phyloP scores from a whole-genome alignment of 192 early-diverging fungal genomes.

The Dispira simplex region DNA sequence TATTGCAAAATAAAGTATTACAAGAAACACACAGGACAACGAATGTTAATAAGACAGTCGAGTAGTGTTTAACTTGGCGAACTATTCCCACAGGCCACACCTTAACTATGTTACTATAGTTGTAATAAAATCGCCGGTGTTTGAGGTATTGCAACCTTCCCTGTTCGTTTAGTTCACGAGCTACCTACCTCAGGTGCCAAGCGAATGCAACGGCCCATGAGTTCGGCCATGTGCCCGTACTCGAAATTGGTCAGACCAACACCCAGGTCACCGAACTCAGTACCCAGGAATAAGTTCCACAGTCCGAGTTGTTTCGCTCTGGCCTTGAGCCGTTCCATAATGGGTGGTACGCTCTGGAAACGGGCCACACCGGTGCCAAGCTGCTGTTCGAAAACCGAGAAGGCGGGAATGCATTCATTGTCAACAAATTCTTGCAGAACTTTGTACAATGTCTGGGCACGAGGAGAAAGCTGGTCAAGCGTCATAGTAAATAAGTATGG shows the following conservation, averaged over 20 bases:
- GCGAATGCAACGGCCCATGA: constrained; percentile 62
- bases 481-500: neutral
- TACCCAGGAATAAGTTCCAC: constrained; percentile 90
- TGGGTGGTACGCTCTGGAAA: constrained; percentile 60
- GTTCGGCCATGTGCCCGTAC: constrained; percentile 82
- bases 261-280: constrained; percentile 39
- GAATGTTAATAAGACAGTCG: too few species aligned
- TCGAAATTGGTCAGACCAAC: constrained; percentile 88
- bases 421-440: constrained; percentile 5
- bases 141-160: too few species aligned
- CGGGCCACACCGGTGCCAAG: constrained; percentile 59
- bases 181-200: constrained; percentile 60
- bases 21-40: too few species aligned
- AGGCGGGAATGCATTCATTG: constrained; percentile 93
- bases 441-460: neutral
- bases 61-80: too few species aligned
- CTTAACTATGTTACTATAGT: too few species aligned
- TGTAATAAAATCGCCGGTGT: too few species aligned
- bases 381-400: constrained; percentile 53
- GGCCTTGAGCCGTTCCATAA: constrained; percentile 79
- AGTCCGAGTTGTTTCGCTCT: constrained; percentile 77
- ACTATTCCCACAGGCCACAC: too few species aligned
- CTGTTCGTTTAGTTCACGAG: too few species aligned
- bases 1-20: too few species aligned
- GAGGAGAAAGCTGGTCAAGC: neutral